Conservation (phyloP, 2,329 filamentous ascomycete species). For the Cladosporium sp. region DNA sequence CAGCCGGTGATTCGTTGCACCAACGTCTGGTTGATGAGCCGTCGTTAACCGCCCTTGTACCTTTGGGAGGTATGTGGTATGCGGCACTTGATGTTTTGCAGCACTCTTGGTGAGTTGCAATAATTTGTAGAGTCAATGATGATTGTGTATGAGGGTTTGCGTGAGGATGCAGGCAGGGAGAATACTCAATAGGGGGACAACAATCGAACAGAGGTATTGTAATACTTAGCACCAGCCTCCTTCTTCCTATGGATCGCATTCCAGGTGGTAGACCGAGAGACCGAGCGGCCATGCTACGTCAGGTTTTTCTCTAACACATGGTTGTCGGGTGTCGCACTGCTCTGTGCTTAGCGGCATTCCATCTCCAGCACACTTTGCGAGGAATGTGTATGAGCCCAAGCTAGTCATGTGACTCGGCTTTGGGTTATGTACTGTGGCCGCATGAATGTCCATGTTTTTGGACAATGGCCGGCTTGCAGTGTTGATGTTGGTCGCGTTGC, state of each 20-base stretch:
- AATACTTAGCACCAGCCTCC: conserved; percentile 16
- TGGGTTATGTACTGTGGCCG: not conserved
- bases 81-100: not conserved
- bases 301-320: conserved; percentile 3
- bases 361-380: not conserved
- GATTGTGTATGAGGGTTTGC: not conserved
- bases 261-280: conserved; percentile 21
- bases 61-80: not conserved
- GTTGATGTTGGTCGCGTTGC: not conserved
- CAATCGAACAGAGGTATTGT: conserved; percentile 18
- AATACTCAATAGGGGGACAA: not conserved
- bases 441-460: not conserved
- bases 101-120: not conserved
- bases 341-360: conserved; percentile 17
- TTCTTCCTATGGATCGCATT: conserved; percentile 10
- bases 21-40: not conserved
- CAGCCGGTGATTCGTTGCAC: not conserved
- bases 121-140: not conserved
- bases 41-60: not conserved
- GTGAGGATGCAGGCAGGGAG: not conserved
- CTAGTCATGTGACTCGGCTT: not conserved
- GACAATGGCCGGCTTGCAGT: not conserved
- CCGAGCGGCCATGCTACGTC: conserved; percentile 11
- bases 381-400: conserved; percentile 2
- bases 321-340: not conserved